These are phyloP conservation scores for Dittrichia graveolens DNA, from an alignment of 129 eudicot genomes.

Conservation along the genomic window DNA sequence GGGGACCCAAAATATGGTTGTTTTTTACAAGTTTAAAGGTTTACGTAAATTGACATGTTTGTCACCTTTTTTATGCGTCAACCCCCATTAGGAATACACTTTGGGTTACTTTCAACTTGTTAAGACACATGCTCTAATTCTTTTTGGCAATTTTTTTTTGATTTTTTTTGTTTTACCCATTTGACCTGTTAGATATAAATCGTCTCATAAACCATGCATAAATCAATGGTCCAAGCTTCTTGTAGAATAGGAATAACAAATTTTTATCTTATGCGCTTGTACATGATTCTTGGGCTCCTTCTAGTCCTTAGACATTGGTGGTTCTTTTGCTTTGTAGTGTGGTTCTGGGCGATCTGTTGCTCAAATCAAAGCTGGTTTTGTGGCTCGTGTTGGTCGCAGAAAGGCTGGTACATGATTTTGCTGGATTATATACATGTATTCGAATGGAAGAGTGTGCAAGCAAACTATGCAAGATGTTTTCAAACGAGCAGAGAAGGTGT, in stretches of 20 bases:
- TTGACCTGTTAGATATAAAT: neutral
- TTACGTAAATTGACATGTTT: no score
- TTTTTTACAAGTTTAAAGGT: no score
- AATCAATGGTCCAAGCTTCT: neutral
- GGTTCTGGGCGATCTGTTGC: slow-evolving; percentile 48
- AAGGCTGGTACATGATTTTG: slow-evolving; percentile 42
- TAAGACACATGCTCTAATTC: no score
- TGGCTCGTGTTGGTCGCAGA: slow-evolving; percentile 50
- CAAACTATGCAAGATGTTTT: neutral
- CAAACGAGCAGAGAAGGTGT: slow-evolving; percentile 13
- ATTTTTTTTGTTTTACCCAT: neutral
- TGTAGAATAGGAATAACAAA: no score
- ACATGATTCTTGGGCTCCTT: neutral
- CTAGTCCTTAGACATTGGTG: slow-evolving; percentile 10
- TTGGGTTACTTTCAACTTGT: neutral
- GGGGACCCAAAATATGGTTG: no score
- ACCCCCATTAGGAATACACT: neutral
- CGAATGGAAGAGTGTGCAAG: neutral
- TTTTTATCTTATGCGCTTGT: no score
- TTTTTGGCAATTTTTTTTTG: neutral
- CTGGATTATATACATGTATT: neutral
- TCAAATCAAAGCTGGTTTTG: slow-evolving; percentile 45
- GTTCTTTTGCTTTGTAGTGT: slow-evolving; percentile 17
- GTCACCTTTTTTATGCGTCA: no score
- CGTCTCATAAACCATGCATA: neutral